Base-by-base conservation (phyloP, 108 stramenopile species). In the Mayamaea pseudoterrestris region DNA sequence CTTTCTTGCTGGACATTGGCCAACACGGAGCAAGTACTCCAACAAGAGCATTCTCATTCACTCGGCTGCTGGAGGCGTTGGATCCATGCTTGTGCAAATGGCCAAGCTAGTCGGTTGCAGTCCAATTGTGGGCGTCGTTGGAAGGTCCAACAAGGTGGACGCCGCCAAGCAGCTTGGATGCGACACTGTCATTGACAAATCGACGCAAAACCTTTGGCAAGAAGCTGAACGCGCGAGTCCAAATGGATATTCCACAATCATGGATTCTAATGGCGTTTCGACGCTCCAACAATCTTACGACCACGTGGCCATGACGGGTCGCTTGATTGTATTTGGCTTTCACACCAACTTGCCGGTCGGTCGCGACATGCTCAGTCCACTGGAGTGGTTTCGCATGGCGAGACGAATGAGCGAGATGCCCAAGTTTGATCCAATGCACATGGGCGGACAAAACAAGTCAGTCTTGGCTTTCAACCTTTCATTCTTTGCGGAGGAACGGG, bases 11-110 rank as follows among this genome's bases (percentile, higher is more conserved):
- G 79, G 81, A 23, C 72, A 79, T 41, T 85, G 63, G 30, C 65
- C 75, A 37, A 36, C 28, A 24, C 24, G 29, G 30, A 23, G 18
- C 45, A 24, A 22, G 11, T 25, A 31, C 50, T 61, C 23, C 35
- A 88, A 82, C 61, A 67, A 68, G 37, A 60, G 80, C 2, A 78
- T 93, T 14, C 59, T 93, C 47, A 81, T 92, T 47, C 90, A 93
- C 60, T 83, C 81, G 0, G 90, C 90, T 7, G 80, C 85, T 8
- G 90, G 90, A 28, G 90, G 90, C 22, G 85, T 93, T 3, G 90
- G 90, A 13, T 60, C 68, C 29, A 83, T 93, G 72, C 35, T 85
- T 43, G 73, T 84, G 12, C 90, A 93, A 71, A 85, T 93, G 80
- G 48, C 79, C 20, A 87, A 85, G 51, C 35, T 83, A 16, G 35